Conservation (phyloP, 345 rosid species). For the Pseudoturritis turrita region DNA sequence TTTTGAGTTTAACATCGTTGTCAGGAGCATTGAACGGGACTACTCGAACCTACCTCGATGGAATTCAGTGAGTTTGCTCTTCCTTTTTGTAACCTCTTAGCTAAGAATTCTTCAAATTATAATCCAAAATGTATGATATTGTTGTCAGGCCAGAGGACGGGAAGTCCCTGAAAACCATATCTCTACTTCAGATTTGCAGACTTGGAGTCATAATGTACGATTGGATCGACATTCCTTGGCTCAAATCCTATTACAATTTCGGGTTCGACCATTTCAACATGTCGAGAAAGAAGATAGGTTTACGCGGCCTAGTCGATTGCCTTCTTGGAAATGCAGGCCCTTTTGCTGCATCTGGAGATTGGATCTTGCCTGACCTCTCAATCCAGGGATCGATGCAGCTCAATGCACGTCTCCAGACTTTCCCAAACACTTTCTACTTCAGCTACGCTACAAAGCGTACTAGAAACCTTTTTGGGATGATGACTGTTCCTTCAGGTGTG, state of each 20-base stretch:
- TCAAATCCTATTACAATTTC: slow-evolving; percentile 80
- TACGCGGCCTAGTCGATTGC: slow-evolving; percentile 60
- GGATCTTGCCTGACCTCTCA: slow-evolving; percentile 96
- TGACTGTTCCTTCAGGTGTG: slow-evolving; percentile 75
- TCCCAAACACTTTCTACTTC: slow-evolving; percentile 79
- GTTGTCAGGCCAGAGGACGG: slow-evolving; percentile 80
- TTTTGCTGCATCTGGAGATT: slow-evolving; percentile 64
- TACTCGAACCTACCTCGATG: slow-evolving; percentile 87
- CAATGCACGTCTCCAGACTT: slow-evolving; percentile 58
- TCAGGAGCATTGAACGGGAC: slow-evolving; percentile 98
- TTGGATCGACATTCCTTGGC: slow-evolving; percentile 88
- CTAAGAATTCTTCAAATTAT: background rate
- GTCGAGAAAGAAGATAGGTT: slow-evolving; percentile 69
- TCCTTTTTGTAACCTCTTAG: background rate
- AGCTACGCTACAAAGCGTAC: slow-evolving; percentile 91
- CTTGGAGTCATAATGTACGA: slow-evolving; percentile 82
- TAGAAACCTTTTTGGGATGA: slow-evolving; percentile 44
- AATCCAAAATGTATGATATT: background rate
- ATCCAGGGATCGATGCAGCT: slow-evolving; percentile 71
- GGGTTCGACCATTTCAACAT: slow-evolving; percentile 92
- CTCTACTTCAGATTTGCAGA: slow-evolving; percentile 77
- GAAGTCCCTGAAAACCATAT: slow-evolving; percentile 57
- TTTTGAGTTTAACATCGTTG: slow-evolving; percentile 82
- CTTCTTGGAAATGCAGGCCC: slow-evolving; percentile 84
- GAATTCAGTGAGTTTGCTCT: slow-evolving; percentile 66